Evolutionary conservation across 78 protist genomes (phyloP), one percentile per base, ranked within the genome.

Genomic region (Dictyostelium discoideum): DNA sequence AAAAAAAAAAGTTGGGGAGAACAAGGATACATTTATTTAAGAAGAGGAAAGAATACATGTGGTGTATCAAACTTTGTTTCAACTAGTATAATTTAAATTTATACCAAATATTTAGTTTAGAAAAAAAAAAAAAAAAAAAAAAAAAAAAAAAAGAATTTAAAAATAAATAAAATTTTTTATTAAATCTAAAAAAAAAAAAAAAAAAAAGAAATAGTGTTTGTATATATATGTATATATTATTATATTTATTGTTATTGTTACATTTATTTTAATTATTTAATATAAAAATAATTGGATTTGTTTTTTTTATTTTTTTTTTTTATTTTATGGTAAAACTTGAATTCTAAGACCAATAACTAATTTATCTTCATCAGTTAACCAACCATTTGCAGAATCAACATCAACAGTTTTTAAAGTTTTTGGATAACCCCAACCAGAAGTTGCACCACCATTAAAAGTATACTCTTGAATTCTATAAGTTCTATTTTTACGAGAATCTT

Each of bases 1-100:
- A 85, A 73, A 83, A 96, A 93, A 14, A 88, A 60, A 0, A 60
- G 69, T 20, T 86, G 80, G 92, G 92, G 92, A 29, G 82, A 86
- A 50, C 18, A 22, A 29, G 92, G 92, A 26, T 86, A 86, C 10
- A 26, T 86, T 9, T 37, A 50, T 24, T 14, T 86, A 24, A 18
- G 26, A 18, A 57, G 73, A 54, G 73, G 73, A 4, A 46, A 82
- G 3, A 82, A 82, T 82, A 22, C 14, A 29, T 82, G 86, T 29
- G 86, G 86, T 82, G 74, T 82, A 5, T 22, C 86, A 16, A 54
- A 46, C 63, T 82, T 82, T 32, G 86, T 82, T 24, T 60, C 74
- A 11, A 37, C 87, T 0, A 32, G 50, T 39, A 77, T 73, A 24
- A 73, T 73, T 60, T 60, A 60, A 60, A 20, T 20, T 0, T 20